These are phyloP conservation scores for Acanthamoeba lenticulata DNA, from an alignment of 208 protist species.

Conservation along the genomic window DNA sequence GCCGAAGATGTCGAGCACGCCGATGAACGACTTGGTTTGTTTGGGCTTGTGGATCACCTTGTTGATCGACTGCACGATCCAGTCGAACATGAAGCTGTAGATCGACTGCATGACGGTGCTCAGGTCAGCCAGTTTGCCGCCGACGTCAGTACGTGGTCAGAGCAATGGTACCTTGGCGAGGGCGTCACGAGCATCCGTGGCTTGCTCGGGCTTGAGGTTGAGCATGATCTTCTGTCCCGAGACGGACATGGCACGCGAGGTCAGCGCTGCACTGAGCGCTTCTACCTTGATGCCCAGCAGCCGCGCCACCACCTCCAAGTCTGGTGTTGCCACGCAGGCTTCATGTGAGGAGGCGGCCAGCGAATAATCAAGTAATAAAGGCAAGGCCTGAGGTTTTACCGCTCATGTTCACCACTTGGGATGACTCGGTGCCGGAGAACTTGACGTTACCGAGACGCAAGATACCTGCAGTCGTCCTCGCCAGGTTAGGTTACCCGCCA, in stretches of 20 bases:
- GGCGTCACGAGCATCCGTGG: conserved; percentile 80
- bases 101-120: conserved; percentile 70
- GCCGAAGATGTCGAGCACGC: conserved; percentile 93
- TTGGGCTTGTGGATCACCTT: conserved; percentile 74
- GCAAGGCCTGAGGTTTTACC: not conserved
- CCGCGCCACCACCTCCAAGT: not conserved
- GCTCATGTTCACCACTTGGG: not conserved
- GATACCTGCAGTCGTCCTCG: conserved; percentile 80
- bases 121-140: conserved; percentile 74
- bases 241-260: not conserved
- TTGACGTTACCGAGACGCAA: conserved; percentile 93
- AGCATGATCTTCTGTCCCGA: conserved; percentile 9
- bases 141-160: not conserved
- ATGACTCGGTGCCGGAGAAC: conserved; percentile 78
- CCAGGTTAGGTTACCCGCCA: not conserved
- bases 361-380: too few relatives aligned
- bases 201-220: conserved; percentile 74
- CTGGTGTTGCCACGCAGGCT: not conserved
- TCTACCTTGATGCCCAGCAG: conserved; percentile 28
- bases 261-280: not conserved
- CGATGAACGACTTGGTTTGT: conserved; percentile 76
- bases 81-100: conserved; percentile 22
- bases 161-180: conserved; percentile 80
- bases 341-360: not conserved
- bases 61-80: conserved; percentile 89